Conservation (phyloP, 2,329 filamentous ascomycete species). For the Fusarium marasasianum region DNA sequence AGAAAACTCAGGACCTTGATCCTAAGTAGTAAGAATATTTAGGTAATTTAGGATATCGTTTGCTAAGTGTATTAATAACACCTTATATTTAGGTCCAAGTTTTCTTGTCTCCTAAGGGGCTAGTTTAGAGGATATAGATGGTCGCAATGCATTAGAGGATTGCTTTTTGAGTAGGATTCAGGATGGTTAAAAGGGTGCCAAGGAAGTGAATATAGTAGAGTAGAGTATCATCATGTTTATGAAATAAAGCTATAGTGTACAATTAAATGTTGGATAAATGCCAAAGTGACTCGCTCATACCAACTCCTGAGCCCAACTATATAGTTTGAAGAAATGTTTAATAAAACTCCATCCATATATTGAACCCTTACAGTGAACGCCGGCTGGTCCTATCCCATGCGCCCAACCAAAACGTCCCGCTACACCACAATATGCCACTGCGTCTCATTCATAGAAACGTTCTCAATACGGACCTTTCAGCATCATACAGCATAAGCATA, state of each 20-base stretch:
- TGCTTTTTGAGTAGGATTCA: not conserved
- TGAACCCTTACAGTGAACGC: constrained; percentile 25
- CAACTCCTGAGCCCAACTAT: not conserved
- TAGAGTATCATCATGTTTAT: constrained; percentile 4
- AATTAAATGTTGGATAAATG: constrained; percentile 11
- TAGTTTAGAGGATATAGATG: not conserved
- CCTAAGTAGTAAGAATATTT: too few relatives aligned
- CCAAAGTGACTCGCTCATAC: constrained; percentile 2
- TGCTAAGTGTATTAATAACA: too few relatives aligned
- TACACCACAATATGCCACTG: not conserved
- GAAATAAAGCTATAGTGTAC: constrained; percentile 13
- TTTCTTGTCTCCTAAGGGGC: not conserved
- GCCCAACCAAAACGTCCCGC: constrained; percentile 18
- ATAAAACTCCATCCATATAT: constrained; percentile 26
- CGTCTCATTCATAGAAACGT: constrained; percentile 4
- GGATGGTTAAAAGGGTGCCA: too few relatives aligned
- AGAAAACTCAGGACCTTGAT: too few relatives aligned
- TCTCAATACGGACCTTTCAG: not conserved
- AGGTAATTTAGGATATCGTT: too few relatives aligned
- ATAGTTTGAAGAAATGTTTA: constrained; percentile 1
- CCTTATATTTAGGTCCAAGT: too few relatives aligned
- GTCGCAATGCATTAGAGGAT: too few relatives aligned
- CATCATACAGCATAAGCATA: constrained; percentile 1
- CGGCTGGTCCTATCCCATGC: constrained; percentile 13
- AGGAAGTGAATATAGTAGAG: not conserved